These are phyloP conservation scores for Linaria vulgaris DNA, from an alignment of 257 asterid genomes.

Conservation along the genomic window DNA sequence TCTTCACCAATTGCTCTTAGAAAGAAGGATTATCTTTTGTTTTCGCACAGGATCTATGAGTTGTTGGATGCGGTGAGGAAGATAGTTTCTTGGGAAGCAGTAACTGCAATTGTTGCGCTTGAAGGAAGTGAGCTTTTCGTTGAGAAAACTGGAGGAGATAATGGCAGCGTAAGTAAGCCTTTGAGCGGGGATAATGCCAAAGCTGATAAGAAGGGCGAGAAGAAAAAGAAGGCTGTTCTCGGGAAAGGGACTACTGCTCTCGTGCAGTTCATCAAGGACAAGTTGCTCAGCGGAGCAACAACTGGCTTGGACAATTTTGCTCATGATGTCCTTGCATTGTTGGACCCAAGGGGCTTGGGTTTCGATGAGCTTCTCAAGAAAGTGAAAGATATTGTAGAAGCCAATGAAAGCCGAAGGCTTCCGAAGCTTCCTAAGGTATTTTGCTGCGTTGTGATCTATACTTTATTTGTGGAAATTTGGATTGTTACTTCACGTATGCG, in stretches of 20 bases:
- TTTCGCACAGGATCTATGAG: slow-evolving; percentile 43
- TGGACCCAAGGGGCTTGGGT: slow-evolving; percentile 52
- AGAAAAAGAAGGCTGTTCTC: slow-evolving; percentile 65
- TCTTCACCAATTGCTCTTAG: slow-evolving; percentile 38
- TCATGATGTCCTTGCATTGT: slow-evolving; percentile 36
- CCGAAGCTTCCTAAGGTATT: slow-evolving; percentile 96
- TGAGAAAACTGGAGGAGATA: slow-evolving; percentile 25
- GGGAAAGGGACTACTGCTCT: slow-evolving; percentile 78
- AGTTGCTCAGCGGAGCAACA: slow-evolving; percentile 32
- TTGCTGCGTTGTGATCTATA: neutral
- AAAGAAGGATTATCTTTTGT: slow-evolving; percentile 42
- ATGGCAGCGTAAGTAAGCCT: slow-evolving; percentile 34
- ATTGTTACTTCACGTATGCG: no score
- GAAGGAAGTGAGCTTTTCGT: slow-evolving; percentile 49
- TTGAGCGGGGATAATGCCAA: slow-evolving; percentile 31
- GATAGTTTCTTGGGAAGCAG: slow-evolving; percentile 74
- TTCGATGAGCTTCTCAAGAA: slow-evolving; percentile 53
- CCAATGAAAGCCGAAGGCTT: slow-evolving; percentile 85
- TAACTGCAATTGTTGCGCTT: slow-evolving; percentile 59
- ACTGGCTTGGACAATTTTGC: slow-evolving; percentile 41
- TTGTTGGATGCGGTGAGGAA: slow-evolving; percentile 52
- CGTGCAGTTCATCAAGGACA: slow-evolving; percentile 69
- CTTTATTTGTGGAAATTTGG: no score
- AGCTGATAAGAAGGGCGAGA: slow-evolving; percentile 49
- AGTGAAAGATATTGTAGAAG: slow-evolving; percentile 84